Percentiles rank a stretch among this genome's conserved stretches.
These are phyloP conservation scores for Posidonia oceanica DNA, from an alignment of 116 monocot genomes.

Conservation along the genomic window DNA sequence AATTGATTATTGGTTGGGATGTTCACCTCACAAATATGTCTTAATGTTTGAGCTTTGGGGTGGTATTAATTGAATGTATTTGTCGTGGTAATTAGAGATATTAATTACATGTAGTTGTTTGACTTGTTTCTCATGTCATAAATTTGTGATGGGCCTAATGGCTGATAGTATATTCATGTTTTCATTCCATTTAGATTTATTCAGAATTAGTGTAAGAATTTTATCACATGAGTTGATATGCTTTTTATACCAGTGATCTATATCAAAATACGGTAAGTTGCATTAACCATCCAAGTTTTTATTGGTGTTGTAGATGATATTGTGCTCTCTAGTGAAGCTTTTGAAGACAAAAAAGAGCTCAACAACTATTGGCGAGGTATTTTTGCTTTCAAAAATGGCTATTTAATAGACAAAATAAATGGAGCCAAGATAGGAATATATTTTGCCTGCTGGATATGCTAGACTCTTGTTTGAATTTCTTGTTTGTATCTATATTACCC, in stretches of 20 bases:
- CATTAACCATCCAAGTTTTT: background rate
- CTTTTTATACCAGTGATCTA: background rate
- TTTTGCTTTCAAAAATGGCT: slow-evolving; percentile 6
- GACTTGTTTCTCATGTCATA: background rate
- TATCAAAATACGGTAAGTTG: background rate
- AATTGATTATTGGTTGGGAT: no score
- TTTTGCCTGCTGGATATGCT: background rate
- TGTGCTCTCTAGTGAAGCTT: slow-evolving; percentile 65
- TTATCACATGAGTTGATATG: background rate
- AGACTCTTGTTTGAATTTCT: background rate
- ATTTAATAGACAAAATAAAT: background rate
- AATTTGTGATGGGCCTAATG: no score
- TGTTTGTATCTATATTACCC: background rate
- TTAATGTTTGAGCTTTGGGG: background rate
- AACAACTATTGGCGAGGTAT: slow-evolving; percentile 71
- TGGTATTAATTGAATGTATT: background rate
- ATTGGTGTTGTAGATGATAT: slow-evolving; percentile 53
- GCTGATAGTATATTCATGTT: background rate
- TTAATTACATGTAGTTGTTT: no score
- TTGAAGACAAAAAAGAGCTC: slow-evolving; percentile 46
- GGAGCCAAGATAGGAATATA: background rate
- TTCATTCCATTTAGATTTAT: background rate
- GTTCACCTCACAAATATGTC: no score
- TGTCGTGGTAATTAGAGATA: no score
- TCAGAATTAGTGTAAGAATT: no score